phyloP scores from a whole-genome alignment of 2,329 filamentous ascomycete species.

The Fusarium sp. region DNA sequence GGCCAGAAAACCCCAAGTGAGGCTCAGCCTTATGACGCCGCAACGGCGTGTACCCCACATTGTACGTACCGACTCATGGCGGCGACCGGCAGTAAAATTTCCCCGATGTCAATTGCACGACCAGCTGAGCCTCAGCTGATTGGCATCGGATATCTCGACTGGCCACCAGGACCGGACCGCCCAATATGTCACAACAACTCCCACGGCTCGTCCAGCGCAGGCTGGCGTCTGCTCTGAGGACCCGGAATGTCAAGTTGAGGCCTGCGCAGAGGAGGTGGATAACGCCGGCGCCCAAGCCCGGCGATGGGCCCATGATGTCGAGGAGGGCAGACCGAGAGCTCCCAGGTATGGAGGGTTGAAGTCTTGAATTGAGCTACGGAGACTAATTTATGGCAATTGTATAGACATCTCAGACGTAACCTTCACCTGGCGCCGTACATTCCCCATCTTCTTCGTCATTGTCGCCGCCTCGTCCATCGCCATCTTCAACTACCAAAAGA shows the following conservation, averaged over 20 bases:
- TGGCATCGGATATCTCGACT: constrained; percentile 16
- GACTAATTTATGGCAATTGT: constrained; percentile 7
- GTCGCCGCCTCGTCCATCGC: constrained; percentile 78
- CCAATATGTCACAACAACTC: constrained; percentile 40
- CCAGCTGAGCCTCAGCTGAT: constrained; percentile 41
- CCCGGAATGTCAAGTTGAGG: constrained; percentile 26
- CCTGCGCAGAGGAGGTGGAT: constrained; percentile 58
- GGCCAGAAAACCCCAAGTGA: constrained; percentile 17
- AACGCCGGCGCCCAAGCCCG: constrained; percentile 66
- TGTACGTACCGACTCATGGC: constrained; percentile 8
- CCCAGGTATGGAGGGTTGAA: constrained; percentile 60
- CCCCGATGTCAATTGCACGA: constrained; percentile 34
- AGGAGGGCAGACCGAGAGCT: constrained; percentile 73
- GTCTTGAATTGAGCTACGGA: neutral
- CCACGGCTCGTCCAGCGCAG: constrained; percentile 44
- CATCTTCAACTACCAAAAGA: constrained; percentile 99
- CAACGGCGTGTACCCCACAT: constrained; percentile 29
- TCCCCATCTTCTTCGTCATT: constrained; percentile 82
- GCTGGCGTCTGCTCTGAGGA: constrained; percentile 40
- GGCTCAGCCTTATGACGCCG: constrained; percentile 48
- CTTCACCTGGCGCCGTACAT: constrained; percentile 74
- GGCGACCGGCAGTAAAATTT: constrained; percentile 45
- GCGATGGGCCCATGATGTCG: constrained; percentile 73
- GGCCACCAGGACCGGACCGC: constrained; percentile 10
- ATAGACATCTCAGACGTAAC: constrained; percentile 56